Conservation (phyloP, 768 basidiomycete species). For the Rhodotorula sphaerocarpa region DNA sequence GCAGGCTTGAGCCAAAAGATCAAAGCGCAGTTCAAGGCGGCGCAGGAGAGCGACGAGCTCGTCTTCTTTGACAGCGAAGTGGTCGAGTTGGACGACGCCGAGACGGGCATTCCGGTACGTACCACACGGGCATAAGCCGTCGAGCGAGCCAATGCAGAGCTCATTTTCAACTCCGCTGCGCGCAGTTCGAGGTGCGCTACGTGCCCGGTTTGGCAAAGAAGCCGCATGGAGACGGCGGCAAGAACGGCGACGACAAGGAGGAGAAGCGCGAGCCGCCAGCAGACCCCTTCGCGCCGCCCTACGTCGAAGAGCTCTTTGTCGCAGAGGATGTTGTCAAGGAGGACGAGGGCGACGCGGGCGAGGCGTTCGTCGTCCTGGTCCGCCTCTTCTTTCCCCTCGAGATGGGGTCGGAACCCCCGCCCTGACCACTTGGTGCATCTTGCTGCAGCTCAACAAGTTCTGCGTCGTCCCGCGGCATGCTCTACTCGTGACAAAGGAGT, state of each 20-base stretch:
- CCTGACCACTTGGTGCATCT: not conserved
- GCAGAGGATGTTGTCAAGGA: conserved; percentile 56
- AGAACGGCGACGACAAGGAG: conserved; percentile 46
- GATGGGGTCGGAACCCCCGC: not conserved
- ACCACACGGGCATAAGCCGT: not conserved
- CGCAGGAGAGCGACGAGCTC: not conserved
- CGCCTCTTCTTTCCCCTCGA: not conserved
- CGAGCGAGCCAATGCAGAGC: too few species aligned
- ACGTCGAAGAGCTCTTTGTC: conserved; percentile 63
- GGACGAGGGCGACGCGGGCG: conserved; percentile 55
- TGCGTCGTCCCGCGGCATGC: conserved; percentile 77
- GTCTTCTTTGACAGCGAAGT: conserved; percentile 23
- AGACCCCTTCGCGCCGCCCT: conserved; percentile 83
- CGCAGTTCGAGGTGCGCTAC: conserved; percentile 67
- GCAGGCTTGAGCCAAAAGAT: conserved; percentile 13
- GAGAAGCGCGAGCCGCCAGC: conserved; percentile 36
- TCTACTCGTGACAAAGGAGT: conserved; percentile 77
- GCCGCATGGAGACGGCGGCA: conserved; percentile 41
- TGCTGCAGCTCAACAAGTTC: conserved; percentile 70
- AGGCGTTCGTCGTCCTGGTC: conserved; percentile 64
- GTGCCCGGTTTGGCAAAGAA: conserved; percentile 82
- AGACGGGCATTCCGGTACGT: conserved; percentile 25
- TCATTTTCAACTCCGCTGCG: accelerated
- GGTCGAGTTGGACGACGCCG: conserved; percentile 28
- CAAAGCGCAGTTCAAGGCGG: conserved; percentile 17